These are phyloP conservation scores for Hypoxylon rubiginosum DNA, from an alignment of 2,329 filamentous ascomycete genomes.

Conservation along the genomic window DNA sequence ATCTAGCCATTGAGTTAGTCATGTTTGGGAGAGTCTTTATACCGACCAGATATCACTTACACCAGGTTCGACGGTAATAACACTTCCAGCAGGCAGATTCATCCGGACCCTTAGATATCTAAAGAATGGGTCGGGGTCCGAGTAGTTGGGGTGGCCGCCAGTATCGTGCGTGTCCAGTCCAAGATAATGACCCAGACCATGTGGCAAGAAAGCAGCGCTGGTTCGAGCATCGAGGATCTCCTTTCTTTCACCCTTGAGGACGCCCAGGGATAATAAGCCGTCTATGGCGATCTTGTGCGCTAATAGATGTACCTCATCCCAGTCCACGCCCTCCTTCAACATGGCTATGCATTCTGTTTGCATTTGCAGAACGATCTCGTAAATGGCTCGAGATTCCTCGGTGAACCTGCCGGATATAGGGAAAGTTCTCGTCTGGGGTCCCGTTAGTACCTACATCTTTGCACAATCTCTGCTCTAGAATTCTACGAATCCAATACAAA, in stretches of 20 bases:
- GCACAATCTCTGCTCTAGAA: neutral
- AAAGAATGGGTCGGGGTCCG: conserved; percentile 87
- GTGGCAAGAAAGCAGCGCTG: conserved; percentile 92
- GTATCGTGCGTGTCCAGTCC: conserved; percentile 95
- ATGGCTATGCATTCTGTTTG: conserved; percentile 81
- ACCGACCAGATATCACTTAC: conserved; percentile 60
- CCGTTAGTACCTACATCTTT: conserved; percentile 1
- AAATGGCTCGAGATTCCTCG: conserved; percentile 78
- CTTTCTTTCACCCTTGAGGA: conserved; percentile 75
- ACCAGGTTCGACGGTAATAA: conserved; percentile 96
- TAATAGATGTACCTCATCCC: conserved; percentile 84
- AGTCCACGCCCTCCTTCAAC: conserved; percentile 80
- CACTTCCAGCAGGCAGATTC: conserved; percentile 79
- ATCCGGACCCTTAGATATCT: conserved; percentile 86
- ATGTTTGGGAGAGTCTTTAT: neutral
- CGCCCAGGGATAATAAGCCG: conserved; percentile 80
- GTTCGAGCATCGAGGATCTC: conserved; percentile 84
- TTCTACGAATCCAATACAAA: conserved; percentile 9
- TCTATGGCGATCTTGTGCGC: conserved; percentile 87
- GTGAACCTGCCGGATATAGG: conserved; percentile 81
- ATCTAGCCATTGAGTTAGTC: conserved; percentile 62
- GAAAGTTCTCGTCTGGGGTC: conserved; percentile 82
- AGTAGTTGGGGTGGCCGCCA: conserved; percentile 81
- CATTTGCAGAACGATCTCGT: conserved; percentile 88
- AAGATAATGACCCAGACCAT: conserved; percentile 90